These are phyloP conservation scores for Acmispon strigosus DNA, from an alignment of 306 rosid species.

Conservation along the genomic window DNA sequence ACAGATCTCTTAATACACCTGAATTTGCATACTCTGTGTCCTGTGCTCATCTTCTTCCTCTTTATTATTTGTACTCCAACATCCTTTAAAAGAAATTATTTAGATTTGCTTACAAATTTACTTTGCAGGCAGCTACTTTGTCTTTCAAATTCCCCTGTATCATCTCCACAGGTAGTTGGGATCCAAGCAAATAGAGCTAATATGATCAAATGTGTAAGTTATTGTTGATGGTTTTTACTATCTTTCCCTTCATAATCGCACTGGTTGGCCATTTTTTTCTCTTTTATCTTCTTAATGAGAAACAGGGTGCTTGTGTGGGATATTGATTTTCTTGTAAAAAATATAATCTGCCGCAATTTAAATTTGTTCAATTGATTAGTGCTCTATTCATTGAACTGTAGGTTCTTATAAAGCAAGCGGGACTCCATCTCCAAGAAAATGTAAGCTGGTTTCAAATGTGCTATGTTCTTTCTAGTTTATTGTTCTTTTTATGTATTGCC, in stretches of 20 bases:
- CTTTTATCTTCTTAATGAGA: not conserved
- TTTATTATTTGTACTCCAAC: not conserved
- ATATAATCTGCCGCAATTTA: not conserved
- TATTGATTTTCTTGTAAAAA: conserved; percentile 6
- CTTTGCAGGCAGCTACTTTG: conserved; percentile 79
- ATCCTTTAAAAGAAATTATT: not conserved
- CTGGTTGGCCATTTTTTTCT: not conserved
- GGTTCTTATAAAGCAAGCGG: conserved; percentile 89
- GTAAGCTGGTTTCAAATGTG: too few species aligned
- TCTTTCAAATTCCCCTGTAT: conserved; percentile 28
- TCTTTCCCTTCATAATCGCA: not conserved
- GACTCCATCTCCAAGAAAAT: conserved; percentile 66
- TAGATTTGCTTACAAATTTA: not conserved
- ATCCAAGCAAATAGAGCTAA: conserved; percentile 54
- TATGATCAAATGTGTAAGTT: conserved; percentile 79
- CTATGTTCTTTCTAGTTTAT: too few species aligned
- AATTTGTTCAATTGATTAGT: conserved; percentile 18
- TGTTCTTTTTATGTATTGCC: too few species aligned
- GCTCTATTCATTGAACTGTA: conserved; percentile 29
- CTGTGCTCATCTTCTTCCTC: not conserved
- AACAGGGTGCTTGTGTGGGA: conserved; percentile 1
- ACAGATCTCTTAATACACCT: conserved; percentile 8
- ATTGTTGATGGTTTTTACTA: not conserved
- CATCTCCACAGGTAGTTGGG: conserved; percentile 44
- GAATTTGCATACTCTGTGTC: conserved; percentile 4